Percentiles rank a stretch among this genome's conserved stretches.
phyloP scores from a whole-genome alignment of 1,284 basidiomycete species.

The Afroboletus lepidellus region DNA sequence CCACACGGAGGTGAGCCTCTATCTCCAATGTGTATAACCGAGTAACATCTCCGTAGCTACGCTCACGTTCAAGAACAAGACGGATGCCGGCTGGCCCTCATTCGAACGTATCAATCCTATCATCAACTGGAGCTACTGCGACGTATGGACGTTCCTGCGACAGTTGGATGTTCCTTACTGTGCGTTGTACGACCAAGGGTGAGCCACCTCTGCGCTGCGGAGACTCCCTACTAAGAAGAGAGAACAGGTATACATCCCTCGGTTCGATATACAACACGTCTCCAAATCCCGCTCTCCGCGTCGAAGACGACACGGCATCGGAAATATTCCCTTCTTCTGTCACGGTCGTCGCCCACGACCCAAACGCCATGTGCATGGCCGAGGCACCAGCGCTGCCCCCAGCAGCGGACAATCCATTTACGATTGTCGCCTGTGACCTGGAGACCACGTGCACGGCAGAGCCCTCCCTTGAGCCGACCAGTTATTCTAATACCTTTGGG shows the following conservation, averaged over 20 bases:
- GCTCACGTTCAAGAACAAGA: constrained; percentile 72
- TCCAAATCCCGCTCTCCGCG: constrained; percentile 81
- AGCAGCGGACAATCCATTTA: constrained; percentile 8
- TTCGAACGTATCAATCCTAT: constrained; percentile 95
- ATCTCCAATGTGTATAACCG: neutral
- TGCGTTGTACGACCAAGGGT: constrained; percentile 89
- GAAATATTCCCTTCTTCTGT: constrained; percentile 17
- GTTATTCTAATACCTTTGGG: constrained; percentile 1
- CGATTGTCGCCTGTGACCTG: constrained; percentile 25
- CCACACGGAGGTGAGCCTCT: constrained; percentile 87
- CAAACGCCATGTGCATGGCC: constrained; percentile 16
- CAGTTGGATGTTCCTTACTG: constrained; percentile 84
- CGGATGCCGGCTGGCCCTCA: constrained; percentile 85
- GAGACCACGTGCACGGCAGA: constrained; percentile 24
- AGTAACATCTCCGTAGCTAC: constrained; percentile 44
- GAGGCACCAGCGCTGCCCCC: constrained; percentile 4
- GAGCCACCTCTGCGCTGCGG: constrained; percentile 21
- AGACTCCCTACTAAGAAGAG: neutral
- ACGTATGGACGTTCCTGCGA: constrained; percentile 89
- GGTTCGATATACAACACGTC: constrained; percentile 95
- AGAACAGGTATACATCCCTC: constrained; percentile 87
- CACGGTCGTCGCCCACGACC: constrained; percentile 22
- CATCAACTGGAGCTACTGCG: constrained; percentile 89
- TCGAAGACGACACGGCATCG: constrained; percentile 27
- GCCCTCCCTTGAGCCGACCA: neutral